These are phyloP conservation scores for Hyphodiscus sp. DNA, from an alignment of 2,329 filamentous ascomycete species.

Conservation along the genomic window DNA sequence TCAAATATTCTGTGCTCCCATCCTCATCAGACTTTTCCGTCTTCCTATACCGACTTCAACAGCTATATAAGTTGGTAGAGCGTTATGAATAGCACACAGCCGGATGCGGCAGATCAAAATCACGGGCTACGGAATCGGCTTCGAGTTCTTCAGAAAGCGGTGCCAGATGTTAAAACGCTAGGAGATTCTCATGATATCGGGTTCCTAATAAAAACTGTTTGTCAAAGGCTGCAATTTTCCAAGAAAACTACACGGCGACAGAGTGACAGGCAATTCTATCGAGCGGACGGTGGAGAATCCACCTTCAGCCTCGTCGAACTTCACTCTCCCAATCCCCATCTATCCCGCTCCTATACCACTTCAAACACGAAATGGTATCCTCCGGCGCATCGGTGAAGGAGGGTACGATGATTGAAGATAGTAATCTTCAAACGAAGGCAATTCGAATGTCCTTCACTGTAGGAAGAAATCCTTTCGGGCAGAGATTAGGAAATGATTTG, in stretches of 20 bases:
- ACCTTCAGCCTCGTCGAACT: not conserved
- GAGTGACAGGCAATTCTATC: not conserved
- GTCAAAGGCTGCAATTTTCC: too few species aligned
- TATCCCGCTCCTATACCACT: not conserved
- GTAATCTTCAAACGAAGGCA: not conserved
- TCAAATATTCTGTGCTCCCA: too few species aligned
- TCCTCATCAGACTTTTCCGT: too few species aligned
- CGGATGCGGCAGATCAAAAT: not conserved
- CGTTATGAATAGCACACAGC: slow-evolving; percentile 3
- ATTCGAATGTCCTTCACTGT: slow-evolving; percentile 5
- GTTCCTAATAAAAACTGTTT: too few species aligned
- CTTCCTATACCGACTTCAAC: not conserved
- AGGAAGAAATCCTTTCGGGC: not conserved
- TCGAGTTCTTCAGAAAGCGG: not conserved
- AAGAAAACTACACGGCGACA: not conserved
- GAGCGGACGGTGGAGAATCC: slow-evolving; percentile 5
- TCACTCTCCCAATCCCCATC: not conserved
- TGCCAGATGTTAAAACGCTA: not conserved
- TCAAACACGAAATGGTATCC: not conserved
- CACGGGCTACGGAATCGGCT: not conserved
- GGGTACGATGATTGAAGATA: not conserved
- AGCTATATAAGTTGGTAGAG: not conserved
- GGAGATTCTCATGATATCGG: not conserved
- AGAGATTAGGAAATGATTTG: slow-evolving; percentile 3
- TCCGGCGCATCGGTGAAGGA: not conserved